Percentiles rank a stretch among this genome's conserved stretches.
phyloP scores from a whole-genome alignment of 192 early-diverging fungal genomes.

The Mortierella claussenii region DNA sequence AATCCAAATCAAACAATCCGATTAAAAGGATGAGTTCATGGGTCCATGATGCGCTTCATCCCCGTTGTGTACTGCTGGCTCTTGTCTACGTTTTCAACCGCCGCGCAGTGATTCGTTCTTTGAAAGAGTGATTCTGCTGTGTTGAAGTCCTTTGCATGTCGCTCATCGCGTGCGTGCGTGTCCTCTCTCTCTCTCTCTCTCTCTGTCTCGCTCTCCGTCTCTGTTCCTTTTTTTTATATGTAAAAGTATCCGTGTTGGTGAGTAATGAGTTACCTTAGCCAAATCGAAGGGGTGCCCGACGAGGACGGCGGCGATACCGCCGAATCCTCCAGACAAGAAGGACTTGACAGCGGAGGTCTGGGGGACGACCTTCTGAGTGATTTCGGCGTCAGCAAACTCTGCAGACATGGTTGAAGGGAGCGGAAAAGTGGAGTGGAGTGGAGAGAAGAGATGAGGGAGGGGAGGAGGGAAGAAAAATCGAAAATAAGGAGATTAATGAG shows the following conservation, averaged over 20 bases:
- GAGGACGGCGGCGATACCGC: slow-evolving; percentile 59
- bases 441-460: not conserved
- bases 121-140: too few species aligned
- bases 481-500: slow-evolving; percentile 7
- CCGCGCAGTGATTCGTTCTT: too few species aligned
- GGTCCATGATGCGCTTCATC: too few species aligned
- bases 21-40: too few species aligned
- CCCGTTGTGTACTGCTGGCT: too few species aligned
- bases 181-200: too few species aligned
- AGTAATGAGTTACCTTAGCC: slow-evolving; percentile 81
- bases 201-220: too few species aligned
- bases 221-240: too few species aligned
- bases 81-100: too few species aligned
- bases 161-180: too few species aligned
- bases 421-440: slow-evolving; percentile 9
- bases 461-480: slow-evolving; percentile 3
- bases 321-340: slow-evolving; percentile 92
- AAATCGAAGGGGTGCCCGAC: slow-evolving; percentile 86
- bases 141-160: too few species aligned
- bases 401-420: slow-evolving; percentile 37
- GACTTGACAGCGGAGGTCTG: slow-evolving; percentile 77
- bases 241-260: too few species aligned
- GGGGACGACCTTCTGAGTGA: slow-evolving; percentile 31
- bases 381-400: slow-evolving; percentile 18
- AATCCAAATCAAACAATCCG: not conserved